Base-by-base conservation (phyloP, 768 basidiomycete genomes). In the Trametes cubensis region DNA sequence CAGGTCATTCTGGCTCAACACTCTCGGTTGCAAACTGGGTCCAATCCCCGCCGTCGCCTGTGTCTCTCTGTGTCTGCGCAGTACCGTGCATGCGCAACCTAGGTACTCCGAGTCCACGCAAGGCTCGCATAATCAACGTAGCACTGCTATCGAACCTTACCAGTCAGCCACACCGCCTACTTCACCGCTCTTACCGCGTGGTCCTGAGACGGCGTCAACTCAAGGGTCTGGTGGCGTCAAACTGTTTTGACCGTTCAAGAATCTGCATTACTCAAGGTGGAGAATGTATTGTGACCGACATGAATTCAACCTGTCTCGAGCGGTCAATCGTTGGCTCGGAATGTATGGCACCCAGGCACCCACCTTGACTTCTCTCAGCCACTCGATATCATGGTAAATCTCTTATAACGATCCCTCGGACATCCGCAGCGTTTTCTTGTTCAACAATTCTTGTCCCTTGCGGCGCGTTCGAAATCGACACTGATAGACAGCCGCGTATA, bases 101-200 rank as follows among this genome's bases (percentile, higher is more conserved):
- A 2, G 34, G 34, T 34, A 15, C 10, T 14, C 44, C 47, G 14
- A 4, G 13, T 15, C 8, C 40, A 34, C 38, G 46, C 46, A 38
- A 23, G 13, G 25, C 18, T 18, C 55, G 5, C 42, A 5, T 49
- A 51, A 62, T 57, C 61, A 18, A 11, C 49, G 41, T 42, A 30
- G 58, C 58, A 59, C 38, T 40, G 4, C 21, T 25, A 11, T 18
- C 41, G 11, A 46, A 8, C 41, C 41, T 23, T 23, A 20, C 17
- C 38, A 45, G 5, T 50, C 20, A 13, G 26, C 26, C 18, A 38
- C 55, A 62, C 26, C 39, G 60, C 60, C 49, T 42, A 17, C 15
- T 8, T 42, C 62, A 63, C 57, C 58, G 62, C 62, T 48, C 38
- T 41, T n/a, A 30, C 34, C 62, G 57, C 62, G 51, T 63, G 62